Conservation (phyloP, 2,329 filamentous ascomycete species). For the Aspergillus piperis region DNA sequence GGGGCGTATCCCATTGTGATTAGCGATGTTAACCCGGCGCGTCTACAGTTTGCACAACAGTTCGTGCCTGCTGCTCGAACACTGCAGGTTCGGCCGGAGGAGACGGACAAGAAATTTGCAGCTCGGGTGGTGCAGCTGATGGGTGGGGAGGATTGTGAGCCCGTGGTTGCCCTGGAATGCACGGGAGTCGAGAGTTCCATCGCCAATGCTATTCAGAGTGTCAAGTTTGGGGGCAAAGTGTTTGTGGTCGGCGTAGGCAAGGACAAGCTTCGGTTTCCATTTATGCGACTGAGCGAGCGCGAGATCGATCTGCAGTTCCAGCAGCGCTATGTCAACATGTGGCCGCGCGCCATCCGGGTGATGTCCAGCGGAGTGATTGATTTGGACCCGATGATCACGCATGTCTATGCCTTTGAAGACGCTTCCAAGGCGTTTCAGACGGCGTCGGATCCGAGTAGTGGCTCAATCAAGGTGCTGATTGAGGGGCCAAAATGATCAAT, state of each 20-base stretch:
- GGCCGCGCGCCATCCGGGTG: background rate
- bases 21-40: background rate
- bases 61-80: background rate
- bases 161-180: background rate
- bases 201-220: background rate
- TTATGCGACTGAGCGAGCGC: background rate
- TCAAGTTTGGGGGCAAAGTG: background rate
- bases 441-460: background rate
- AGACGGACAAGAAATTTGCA: background rate
- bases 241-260: background rate
- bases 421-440: background rate
- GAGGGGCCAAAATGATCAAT: background rate
- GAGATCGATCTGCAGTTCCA: background rate
- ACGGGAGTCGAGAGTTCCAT: background rate
- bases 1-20: background rate
- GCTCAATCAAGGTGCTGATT: background rate
- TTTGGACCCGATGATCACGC: background rate
- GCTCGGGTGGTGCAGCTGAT: background rate
- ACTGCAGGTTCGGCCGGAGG: background rate
- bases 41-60: background rate
- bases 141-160: background rate
- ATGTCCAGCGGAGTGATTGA: background rate
- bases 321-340: background rate
- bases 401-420: background rate
- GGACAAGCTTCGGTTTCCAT: background rate